Conservation (phyloP, 306 rosid genomes). For the Quercus alba region DNA sequence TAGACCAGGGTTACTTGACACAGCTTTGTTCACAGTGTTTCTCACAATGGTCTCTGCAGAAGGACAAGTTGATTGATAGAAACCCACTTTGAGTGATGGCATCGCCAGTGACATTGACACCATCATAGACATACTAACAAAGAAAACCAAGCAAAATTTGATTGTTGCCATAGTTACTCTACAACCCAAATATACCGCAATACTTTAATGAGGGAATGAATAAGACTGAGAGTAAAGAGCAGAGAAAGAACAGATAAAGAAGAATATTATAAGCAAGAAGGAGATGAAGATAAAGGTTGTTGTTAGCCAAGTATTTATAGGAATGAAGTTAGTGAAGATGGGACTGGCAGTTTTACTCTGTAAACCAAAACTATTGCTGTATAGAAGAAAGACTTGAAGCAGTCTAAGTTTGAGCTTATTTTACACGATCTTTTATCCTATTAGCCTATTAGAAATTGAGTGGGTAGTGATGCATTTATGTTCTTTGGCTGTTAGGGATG, state of each 20-base stretch:
- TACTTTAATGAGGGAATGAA: not conserved
- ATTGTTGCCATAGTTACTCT: too few species aligned
- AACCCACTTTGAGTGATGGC: conserved; percentile 21
- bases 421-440: too few species aligned
- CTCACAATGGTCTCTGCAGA: conserved; percentile 29
- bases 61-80: conserved; percentile 28
- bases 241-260: not conserved
- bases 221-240: not conserved
- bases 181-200: too few species aligned
- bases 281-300: not conserved
- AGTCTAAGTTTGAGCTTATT: conserved; percentile 23
- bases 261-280: not conserved
- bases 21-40: conserved; percentile 26
- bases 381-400: not conserved
- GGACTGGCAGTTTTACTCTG: not conserved
- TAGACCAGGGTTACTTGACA: conserved; percentile 26
- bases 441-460: too few species aligned
- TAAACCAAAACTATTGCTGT: not conserved
- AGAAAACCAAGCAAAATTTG: not conserved
- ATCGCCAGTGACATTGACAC: conserved; percentile 5
- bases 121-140: not conserved
- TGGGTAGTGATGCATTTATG: too few species aligned
- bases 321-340: not conserved
- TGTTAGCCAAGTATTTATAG: not conserved
- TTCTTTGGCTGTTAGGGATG: too few species aligned